Base-by-base conservation (phyloP, 805 yeast genomes). In the Metschnikowia kofuensis region DNA sequence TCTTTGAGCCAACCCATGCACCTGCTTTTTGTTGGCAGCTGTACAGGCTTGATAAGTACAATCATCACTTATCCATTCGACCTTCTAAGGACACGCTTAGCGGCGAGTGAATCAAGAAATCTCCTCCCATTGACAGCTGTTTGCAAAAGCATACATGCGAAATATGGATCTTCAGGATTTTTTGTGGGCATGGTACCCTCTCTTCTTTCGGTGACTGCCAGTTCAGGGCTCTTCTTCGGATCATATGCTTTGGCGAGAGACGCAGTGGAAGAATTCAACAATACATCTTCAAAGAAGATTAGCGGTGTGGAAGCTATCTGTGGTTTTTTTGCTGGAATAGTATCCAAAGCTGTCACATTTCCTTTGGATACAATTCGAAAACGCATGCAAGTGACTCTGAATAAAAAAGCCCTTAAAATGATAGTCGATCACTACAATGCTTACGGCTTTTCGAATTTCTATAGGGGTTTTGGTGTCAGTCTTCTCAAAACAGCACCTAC, bases 321-420 rank as follows among this genome's bases (percentile, higher is more conserved):
- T 63, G 86, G 96, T 40, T 70, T 89, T 35, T 43, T 81, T 0
- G 96, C 97, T 0, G 98, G 97, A 0, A 72, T 82, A 0, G 55
- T 81, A 2, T 79, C 96, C 11, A 94, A 94, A 64, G 78, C 83
- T 0, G 54, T 82, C 0, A 83, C 89, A 0, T 94, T 89, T 65
- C 99, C 99, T 0, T 63, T 94, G 39, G 99, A 94, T 64, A 81
- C 96, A 0, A 63, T 91, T 2, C 74, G 97, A 21, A 83, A 89
- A 59, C 71, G 96, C 35, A 66, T 86, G 39, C 97, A 92, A 63
- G 81, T 91, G 67, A 52, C 51, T 34, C 49, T 50, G 40, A 62
- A 39, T n/a, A 38, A 15, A 13, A 49, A 61, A 11, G 56, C 68
- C 16, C 21, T 56, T 42, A 51, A 48, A 15, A 50, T 79, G 47